These are phyloP conservation scores for Fusarium citri DNA, from an alignment of 2,329 filamentous ascomycete genomes.

Conservation along the genomic window DNA sequence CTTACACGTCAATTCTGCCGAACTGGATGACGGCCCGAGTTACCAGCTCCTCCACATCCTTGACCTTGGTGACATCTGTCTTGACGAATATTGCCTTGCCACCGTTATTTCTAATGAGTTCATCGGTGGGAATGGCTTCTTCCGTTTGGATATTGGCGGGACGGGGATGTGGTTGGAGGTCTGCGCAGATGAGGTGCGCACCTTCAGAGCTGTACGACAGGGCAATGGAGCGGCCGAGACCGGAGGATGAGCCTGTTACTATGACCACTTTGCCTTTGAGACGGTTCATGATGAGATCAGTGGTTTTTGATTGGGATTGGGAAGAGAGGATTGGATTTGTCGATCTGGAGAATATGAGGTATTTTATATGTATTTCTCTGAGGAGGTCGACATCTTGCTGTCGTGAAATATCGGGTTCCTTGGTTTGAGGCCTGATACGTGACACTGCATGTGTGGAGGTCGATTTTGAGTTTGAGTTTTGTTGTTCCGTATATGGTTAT, in stretches of 20 bases:
- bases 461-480: not conserved
- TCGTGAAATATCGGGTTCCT: too few species aligned
- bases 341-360: too few species aligned
- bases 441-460: not conserved
- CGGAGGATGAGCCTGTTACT: conserved; percentile 60
- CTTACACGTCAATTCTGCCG: conserved; percentile 43
- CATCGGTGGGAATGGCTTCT: conserved; percentile 44
- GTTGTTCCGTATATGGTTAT: not conserved
- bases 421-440: not conserved
- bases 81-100: conserved; percentile 56
- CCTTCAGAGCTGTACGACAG: conserved; percentile 57
- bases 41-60: conserved; percentile 54
- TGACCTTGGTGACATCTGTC: conserved; percentile 55
- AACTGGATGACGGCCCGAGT: conserved; percentile 31
- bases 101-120: conserved; percentile 51
- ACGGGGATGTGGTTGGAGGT: conserved; percentile 49
- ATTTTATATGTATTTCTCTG: not conserved
- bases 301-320: too few species aligned
- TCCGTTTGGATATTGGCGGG: conserved; percentile 43
- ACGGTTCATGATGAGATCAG: not conserved
- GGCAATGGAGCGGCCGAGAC: conserved; percentile 60
- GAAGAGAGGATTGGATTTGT: too few species aligned
- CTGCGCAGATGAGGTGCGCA: conserved; percentile 56
- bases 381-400: not conserved
- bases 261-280: conserved; percentile 51